Evolutionary conservation across 108 stramenopile species (phyloP), one percentile per base, ranked within the genome.

Genomic region (Conticribra weissflogii): DNA sequence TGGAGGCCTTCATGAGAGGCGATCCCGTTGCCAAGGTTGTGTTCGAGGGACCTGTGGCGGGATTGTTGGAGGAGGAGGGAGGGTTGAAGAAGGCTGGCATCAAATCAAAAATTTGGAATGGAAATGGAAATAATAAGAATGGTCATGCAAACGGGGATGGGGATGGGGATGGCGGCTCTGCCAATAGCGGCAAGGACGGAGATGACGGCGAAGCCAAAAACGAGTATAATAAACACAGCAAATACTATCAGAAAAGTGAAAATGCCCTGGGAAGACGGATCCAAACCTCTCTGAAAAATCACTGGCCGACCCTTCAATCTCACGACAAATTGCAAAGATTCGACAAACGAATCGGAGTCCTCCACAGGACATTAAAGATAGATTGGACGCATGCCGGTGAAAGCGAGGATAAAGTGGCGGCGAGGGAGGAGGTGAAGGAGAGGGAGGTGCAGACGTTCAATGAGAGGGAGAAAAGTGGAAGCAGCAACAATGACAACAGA

Each of bases 381-480:
- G 78, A 79, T 59, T 79, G 66, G 64, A 71, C 78, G 0, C 65
- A 79, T 45, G 69, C 78, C 19, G 78, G 78, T 19, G 78, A 79
- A 36, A 33, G 12, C 0, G 70, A 79, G 32, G 78, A 79, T 52
- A 64, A 51, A 16, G 15, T 45, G 18, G 36, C 52, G 17, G 7
- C 31, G 15, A 15, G 70, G 25, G 50, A 18, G 24, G 21, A 14
- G 3, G 22, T 72, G 8, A 25, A 72, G 9, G 12, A 41, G 12
- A 5, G 36, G 12, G 36, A 33, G 18, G 48, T 30, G 24, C 12
- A 72, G 34, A 29, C 61, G 50, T 19, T 41, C 23, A 23, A 45
- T 54, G 9, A 52, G 24, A 22, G 58, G 17, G 30, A 16, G 56
- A 36, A 49, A 30, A 47, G 49, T 16, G 58, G 44, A 14, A 36